A percentile compares a stretch with the other conserved stretches of the same genome.
phyloP scores from a whole-genome alignment of 2,329 filamentous ascomycete species.

The Fusarium haematococcum region DNA sequence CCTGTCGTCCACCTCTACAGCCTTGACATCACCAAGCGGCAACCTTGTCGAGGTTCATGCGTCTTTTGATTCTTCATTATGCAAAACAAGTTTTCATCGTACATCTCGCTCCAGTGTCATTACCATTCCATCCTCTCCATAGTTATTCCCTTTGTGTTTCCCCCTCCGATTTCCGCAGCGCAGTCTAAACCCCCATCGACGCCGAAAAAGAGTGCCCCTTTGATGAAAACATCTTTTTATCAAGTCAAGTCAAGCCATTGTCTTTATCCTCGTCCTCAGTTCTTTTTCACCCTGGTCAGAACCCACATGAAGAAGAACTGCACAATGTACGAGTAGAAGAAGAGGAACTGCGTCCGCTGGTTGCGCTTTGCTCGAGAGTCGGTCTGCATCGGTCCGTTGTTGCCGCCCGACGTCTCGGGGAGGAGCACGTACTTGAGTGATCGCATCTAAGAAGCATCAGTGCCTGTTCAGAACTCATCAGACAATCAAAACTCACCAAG shows the following conservation, averaged over 20 bases:
- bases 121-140: not conserved
- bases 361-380: slow-evolving; percentile 88
- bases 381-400: slow-evolving; percentile 72
- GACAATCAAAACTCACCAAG: slow-evolving; percentile 70
- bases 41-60: slow-evolving; percentile 14
- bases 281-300: slow-evolving; percentile 59
- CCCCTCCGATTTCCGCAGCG: not conserved
- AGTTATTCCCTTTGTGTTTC: slow-evolving; percentile 1
- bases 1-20: not conserved
- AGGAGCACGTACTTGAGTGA: slow-evolving; percentile 96
- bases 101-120: slow-evolving; percentile 35
- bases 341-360: slow-evolving; percentile 90
- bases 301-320: slow-evolving; percentile 96
- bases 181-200: slow-evolving; percentile 1
- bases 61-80: slow-evolving; percentile 22
- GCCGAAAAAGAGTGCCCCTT: slow-evolving; percentile 8
- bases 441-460: slow-evolving; percentile 73
- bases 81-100: slow-evolving; percentile 22
- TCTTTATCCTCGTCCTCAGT: not conserved
- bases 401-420: slow-evolving; percentile 79
- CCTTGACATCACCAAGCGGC: not conserved
- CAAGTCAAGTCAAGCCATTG: slow-evolving; percentile 3
- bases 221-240: not conserved
- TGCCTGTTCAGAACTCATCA: not conserved
- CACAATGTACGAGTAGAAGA: slow-evolving; percentile 93